Percentiles rank a stretch among this genome's conserved stretches.
These are phyloP conservation scores for Powellomyces hirtus DNA, from an alignment of 192 early-diverging fungal genomes.

Conservation along the genomic window DNA sequence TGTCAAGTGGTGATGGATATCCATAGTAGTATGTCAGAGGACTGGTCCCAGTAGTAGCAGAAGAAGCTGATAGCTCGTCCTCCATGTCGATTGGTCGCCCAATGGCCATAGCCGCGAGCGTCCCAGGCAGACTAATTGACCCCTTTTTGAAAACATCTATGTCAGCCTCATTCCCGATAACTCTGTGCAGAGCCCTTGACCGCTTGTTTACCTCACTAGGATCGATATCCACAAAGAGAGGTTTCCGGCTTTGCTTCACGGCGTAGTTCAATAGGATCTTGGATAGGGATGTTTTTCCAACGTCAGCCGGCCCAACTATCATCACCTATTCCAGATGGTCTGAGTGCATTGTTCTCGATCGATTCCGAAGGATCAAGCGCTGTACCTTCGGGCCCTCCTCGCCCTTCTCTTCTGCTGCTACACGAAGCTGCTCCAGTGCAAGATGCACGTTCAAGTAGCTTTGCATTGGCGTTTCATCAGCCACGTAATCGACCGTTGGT, in stretches of 20 bases:
- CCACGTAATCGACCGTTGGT: slow-evolving; percentile 80
- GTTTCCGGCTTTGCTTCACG: slow-evolving; percentile 65
- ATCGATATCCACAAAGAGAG: slow-evolving; percentile 86
- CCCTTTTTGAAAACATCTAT: no score
- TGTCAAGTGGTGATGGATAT: slow-evolving; percentile 69
- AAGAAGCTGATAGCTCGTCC: slow-evolving; percentile 71
- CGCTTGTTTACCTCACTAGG: slow-evolving; percentile 68
- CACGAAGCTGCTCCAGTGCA: slow-evolving; percentile 77
- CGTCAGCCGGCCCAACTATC: slow-evolving; percentile 87
- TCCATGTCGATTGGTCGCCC: slow-evolving; percentile 80
- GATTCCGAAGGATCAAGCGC: not conserved
- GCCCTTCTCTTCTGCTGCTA: slow-evolving; percentile 40
- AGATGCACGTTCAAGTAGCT: slow-evolving; percentile 85
- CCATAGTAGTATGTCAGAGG: slow-evolving; percentile 94
- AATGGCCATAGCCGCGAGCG: slow-evolving; percentile 75
- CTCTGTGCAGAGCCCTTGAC: no score
- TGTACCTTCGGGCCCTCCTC: slow-evolving; percentile 35
- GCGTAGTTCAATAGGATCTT: slow-evolving; percentile 90
- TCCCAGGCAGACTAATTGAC: slow-evolving; percentile 81
- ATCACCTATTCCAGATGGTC: slow-evolving; percentile 54
- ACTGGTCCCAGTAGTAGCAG: slow-evolving; percentile 64
- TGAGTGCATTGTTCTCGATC: not conserved
- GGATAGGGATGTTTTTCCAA: slow-evolving; percentile 86
- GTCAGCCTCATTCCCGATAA: not conserved
- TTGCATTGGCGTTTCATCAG: slow-evolving; percentile 95